These are phyloP conservation scores for Monosporascus sp. DNA, from an alignment of 2,329 filamentous ascomycete genomes.

Conservation along the genomic window DNA sequence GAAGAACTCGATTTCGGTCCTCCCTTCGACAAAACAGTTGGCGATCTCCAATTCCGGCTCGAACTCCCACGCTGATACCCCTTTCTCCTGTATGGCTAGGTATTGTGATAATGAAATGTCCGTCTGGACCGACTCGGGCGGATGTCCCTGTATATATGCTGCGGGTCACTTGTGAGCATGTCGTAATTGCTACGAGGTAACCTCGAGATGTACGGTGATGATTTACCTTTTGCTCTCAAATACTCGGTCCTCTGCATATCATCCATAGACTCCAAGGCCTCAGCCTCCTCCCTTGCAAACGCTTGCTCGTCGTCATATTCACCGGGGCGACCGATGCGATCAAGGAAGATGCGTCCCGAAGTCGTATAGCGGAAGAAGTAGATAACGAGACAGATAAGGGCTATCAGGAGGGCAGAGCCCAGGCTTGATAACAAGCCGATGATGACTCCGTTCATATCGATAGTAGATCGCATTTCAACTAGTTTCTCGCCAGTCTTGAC, in stretches of 20 bases:
- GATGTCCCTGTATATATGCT: conserved; percentile 94
- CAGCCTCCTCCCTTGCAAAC: conserved; percentile 87
- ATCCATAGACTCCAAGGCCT: conserved; percentile 93
- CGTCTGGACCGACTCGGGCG: conserved; percentile 89
- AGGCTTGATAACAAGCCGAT: conserved; percentile 94
- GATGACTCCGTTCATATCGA: conserved; percentile 65
- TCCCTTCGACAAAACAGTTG: conserved; percentile 94
- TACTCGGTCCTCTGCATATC: conserved; percentile 88
- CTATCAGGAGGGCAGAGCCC: conserved; percentile 81
- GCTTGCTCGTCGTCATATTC: conserved; percentile 98
- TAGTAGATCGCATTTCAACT: neutral
- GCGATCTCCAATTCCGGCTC: conserved; percentile 98
- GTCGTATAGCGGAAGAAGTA: conserved; percentile 93
- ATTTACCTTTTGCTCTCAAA: conserved; percentile 82
- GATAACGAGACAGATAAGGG: conserved; percentile 71
- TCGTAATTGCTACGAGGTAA: conserved; percentile 2
- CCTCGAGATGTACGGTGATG: neutral
- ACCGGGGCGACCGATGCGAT: conserved; percentile 86
- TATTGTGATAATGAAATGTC: conserved; percentile 98
- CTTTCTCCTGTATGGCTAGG: conserved; percentile 97
- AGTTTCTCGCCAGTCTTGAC: conserved; percentile 3
- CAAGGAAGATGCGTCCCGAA: conserved; percentile 83
- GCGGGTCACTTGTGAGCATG: conserved; percentile 1
- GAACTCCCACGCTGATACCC: conserved; percentile 99
- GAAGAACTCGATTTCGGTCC: conserved; percentile 98